Percentiles rank a stretch among this genome's conserved stretches.
Conservation (phyloP, 1,284 basidiomycete genomes). For the Moniliophthora roreri region DNA sequence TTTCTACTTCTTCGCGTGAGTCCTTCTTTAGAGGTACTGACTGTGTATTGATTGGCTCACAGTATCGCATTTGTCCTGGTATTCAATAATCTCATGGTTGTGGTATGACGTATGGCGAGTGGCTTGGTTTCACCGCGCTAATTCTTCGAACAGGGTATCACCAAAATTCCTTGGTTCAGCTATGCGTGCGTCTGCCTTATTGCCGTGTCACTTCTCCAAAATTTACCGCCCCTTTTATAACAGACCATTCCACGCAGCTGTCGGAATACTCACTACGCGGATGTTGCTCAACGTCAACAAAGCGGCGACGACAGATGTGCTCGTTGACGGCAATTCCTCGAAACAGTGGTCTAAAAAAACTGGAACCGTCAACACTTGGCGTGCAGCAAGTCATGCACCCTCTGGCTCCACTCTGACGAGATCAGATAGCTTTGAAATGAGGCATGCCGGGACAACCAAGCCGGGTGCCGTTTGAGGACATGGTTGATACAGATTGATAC, state of each 20-base stretch:
- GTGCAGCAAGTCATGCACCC: neutral
- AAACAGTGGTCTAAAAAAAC: too few species aligned
- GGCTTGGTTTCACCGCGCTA: neutral
- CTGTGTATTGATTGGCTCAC: neutral
- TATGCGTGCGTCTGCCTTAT: constrained; percentile 32
- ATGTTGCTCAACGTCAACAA: constrained; percentile 44
- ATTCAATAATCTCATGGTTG: constrained; percentile 46
- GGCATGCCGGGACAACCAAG: neutral
- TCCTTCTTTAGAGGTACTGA: neutral
- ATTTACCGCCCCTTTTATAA: neutral
- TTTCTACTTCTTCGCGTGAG: constrained; percentile 39
- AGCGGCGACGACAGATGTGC: constrained; percentile 15
- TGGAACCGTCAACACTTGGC: neutral
- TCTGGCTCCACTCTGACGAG: neutral
- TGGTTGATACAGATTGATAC: too few species aligned
- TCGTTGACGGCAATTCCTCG: neutral
- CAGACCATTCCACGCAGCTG: constrained; percentile 48
- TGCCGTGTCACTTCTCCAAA: too few species aligned
- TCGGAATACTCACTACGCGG: constrained; percentile 44
- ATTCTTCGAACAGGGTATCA: constrained; percentile 32
- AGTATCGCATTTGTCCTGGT: constrained; percentile 34
- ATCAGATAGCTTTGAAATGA: neutral
- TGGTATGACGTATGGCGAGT: too few species aligned
- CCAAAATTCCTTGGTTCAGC: constrained; percentile 48
- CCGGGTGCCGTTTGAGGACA: neutral